Evolutionary conservation across 2,329 filamentous ascomycete genomes (phyloP).

Genomic region (Ophiostoma novo-ulmi): DNA sequence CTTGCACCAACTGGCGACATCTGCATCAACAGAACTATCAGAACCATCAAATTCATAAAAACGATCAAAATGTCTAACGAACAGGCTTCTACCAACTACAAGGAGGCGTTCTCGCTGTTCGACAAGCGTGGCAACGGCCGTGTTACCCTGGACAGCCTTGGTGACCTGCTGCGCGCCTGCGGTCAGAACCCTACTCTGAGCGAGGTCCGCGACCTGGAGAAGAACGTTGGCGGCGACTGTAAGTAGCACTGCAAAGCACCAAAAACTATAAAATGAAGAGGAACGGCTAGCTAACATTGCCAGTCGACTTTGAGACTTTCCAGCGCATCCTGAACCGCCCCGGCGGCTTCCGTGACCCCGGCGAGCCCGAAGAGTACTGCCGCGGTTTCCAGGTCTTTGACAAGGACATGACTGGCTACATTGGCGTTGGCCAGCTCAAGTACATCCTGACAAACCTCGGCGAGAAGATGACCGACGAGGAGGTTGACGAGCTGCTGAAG

Average conservation of each 20-base stretch:
- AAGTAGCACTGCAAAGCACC: conserved; percentile 41
- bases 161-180: conserved; percentile 91
- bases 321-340: conserved; percentile 94
- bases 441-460: conserved; percentile 97
- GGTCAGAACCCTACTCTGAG: conserved; percentile 95
- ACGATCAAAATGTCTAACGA: conserved; percentile 46
- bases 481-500: conserved; percentile 98
- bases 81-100: conserved; percentile 92
- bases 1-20: neutral
- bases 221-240: conserved; percentile 87
- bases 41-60: neutral
- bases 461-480: conserved; percentile 98
- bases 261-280: neutral
- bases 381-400: conserved; percentile 99
- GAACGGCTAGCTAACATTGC: neutral
- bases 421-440: conserved; percentile 93
- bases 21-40: neutral
- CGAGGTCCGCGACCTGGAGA: conserved; percentile 90
- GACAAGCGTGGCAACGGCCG: conserved; percentile 98
- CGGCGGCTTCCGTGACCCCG: conserved; percentile 95
- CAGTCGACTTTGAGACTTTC: conserved; percentile 98
- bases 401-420: conserved; percentile 97
- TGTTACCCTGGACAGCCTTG: conserved; percentile 77
- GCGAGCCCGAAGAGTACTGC: conserved; percentile 97
- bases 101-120: conserved; percentile 99